Percentiles rank a stretch among this genome's conserved stretches.
Evolutionary conservation across 345 rosid species (phyloP).

Genomic region (Eucalyptus coolabah): DNA sequence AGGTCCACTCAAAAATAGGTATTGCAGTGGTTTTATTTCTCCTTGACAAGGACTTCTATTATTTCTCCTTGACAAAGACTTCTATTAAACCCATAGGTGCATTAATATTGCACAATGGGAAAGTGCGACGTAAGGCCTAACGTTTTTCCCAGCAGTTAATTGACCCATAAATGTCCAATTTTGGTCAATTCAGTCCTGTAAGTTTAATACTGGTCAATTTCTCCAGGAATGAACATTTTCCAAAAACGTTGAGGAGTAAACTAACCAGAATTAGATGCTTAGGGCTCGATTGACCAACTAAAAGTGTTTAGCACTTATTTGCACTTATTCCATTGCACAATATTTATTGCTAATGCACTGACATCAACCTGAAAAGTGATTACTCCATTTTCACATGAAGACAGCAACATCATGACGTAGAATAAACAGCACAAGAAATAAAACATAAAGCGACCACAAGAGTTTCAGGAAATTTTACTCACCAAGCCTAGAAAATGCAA

Average conservation of each 20-base stretch:
- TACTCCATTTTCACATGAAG: not conserved
- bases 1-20: not conserved
- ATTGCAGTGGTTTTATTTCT: not conserved
- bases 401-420: not conserved
- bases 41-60: not conserved
- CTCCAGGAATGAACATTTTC: not conserved
- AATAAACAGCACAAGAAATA: not conserved
- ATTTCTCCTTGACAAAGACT: no score
- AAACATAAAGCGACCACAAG: not conserved
- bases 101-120: not conserved
- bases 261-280: not conserved
- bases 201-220: not conserved
- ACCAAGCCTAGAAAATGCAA: constrained; percentile 79
- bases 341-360: not conserved
- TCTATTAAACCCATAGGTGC: not conserved
- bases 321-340: not conserved
- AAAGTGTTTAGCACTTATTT: not conserved
- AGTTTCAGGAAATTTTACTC: not conserved
- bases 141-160: not conserved
- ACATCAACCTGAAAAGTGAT: not conserved
- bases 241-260: not conserved
- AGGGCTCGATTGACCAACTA: not conserved
- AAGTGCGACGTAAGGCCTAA: not conserved
- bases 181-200: not conserved
- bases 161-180: not conserved